Percentiles rank a stretch among this genome's conserved stretches.
Evolutionary conservation across 1,139 yeast genomes (phyloP).

Genomic region (Hyphopichia pseudoburtonii): DNA sequence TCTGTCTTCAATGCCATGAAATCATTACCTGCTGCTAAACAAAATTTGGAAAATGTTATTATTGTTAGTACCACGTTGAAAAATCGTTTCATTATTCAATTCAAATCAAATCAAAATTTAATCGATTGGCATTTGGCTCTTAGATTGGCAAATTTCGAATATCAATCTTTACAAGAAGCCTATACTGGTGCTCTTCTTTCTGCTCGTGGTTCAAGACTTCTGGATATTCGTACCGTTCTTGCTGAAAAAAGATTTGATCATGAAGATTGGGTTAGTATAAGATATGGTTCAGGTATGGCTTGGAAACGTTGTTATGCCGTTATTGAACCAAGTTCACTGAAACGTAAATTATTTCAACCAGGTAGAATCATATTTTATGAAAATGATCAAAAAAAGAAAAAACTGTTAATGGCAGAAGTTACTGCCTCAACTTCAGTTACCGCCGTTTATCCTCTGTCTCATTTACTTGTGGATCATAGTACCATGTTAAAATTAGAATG

Average conservation of each 20-base stretch:
- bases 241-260: constrained; percentile 84
- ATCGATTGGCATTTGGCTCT: constrained; percentile 77
- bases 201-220: constrained; percentile 80
- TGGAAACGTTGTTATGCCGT: constrained; percentile 95
- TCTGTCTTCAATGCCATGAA: constrained; percentile 79
- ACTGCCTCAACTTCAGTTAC: constrained; percentile 71
- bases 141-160: constrained; percentile 76
- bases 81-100: constrained; percentile 81
- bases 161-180: constrained; percentile 83
- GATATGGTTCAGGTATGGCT: constrained; percentile 97
- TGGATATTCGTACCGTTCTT: constrained; percentile 81
- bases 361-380: constrained; percentile 67
- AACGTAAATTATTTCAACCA: constrained; percentile 45
- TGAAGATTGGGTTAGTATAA: constrained; percentile 92
- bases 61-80: constrained; percentile 88
- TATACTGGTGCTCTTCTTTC: constrained; percentile 92
- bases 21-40: constrained; percentile 58
- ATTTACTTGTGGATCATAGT: constrained; percentile 75
- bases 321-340: constrained; percentile 64
- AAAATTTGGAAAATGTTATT: constrained; percentile 71
- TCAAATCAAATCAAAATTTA: constrained; percentile 57
- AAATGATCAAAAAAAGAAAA: constrained; percentile 68
- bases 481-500: constrained; percentile 91
- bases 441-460: constrained; percentile 90
- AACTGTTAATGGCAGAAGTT: constrained; percentile 78